Conservation (phyloP, 225 moss, liverwort and hornwort genomes). For the Marchantia polymorpha region DNA sequence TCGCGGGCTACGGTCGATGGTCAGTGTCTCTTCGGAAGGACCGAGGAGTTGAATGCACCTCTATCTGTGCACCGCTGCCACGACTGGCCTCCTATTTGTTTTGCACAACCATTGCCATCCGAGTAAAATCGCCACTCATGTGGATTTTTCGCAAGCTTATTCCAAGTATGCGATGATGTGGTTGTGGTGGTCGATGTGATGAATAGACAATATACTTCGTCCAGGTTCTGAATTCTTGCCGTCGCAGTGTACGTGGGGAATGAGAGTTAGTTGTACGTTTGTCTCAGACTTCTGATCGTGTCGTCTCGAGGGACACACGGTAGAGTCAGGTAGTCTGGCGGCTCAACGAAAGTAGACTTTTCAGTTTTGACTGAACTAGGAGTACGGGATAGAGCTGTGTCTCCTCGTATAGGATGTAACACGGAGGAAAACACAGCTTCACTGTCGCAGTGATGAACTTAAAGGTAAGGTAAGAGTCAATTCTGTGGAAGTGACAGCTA, state of each 20-base stretch:
- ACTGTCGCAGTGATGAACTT: no score
- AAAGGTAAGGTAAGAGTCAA: no score
- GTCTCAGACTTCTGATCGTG: not conserved
- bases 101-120: not conserved
- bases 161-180: not conserved
- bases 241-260: not conserved
- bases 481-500: no score
- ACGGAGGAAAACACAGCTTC: no score
- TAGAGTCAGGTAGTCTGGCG: no score
- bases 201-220: not conserved
- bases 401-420: no score
- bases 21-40: constrained; percentile 40
- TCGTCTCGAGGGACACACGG: not conserved
- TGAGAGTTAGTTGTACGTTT: not conserved
- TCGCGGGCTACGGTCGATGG: constrained; percentile 44
- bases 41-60: constrained; percentile 14
- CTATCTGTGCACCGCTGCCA: constrained; percentile 49
- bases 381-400: no score
- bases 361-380: no score
- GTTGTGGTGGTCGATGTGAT: not conserved
- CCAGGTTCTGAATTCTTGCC: not conserved
- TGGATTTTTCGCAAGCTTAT: not conserved
- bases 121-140: constrained; percentile 23
- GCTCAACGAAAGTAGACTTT: no score
- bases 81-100: constrained; percentile 28